phyloP scores from a whole-genome alignment of 148 eudicot genomes.

The Dysphania ambrosioides region DNA sequence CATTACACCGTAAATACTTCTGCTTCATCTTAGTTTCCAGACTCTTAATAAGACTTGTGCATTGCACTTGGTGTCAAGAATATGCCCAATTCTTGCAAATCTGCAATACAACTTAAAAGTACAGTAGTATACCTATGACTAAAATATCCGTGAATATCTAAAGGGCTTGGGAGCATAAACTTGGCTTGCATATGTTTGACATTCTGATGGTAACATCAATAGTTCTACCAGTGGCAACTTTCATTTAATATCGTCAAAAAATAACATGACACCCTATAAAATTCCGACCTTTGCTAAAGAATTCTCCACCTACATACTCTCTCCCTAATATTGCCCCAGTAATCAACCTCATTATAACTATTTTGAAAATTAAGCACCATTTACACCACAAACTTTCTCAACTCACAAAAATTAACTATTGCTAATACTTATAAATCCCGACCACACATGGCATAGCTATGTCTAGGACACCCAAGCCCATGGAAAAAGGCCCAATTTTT shows the following conservation, averaged over 20 bases:
- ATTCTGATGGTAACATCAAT: not conserved
- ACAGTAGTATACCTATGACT: not conserved
- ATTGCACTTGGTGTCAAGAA: not conserved
- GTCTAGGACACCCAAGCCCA: too few relatives aligned
- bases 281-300: not conserved
- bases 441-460: too few relatives aligned
- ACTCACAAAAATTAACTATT: not conserved
- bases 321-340: not conserved
- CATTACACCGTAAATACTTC: not conserved
- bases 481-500: too few relatives aligned
- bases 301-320: not conserved
- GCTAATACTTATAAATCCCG: not conserved
- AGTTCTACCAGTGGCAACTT: not conserved
- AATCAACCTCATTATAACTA: not conserved
- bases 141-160: not conserved
- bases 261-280: not conserved
- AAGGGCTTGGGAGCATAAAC: not conserved
- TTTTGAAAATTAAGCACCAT: not conserved
- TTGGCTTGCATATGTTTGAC: not conserved
- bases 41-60: not conserved
- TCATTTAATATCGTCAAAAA: not conserved
- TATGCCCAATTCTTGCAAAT: not conserved
- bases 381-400: not conserved
- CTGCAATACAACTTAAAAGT: not conserved
- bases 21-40: not conserved